Base-by-base conservation (phyloP, 1,284 basidiomycete genomes). In the Cutaneotrichosporon sp. region DNA sequence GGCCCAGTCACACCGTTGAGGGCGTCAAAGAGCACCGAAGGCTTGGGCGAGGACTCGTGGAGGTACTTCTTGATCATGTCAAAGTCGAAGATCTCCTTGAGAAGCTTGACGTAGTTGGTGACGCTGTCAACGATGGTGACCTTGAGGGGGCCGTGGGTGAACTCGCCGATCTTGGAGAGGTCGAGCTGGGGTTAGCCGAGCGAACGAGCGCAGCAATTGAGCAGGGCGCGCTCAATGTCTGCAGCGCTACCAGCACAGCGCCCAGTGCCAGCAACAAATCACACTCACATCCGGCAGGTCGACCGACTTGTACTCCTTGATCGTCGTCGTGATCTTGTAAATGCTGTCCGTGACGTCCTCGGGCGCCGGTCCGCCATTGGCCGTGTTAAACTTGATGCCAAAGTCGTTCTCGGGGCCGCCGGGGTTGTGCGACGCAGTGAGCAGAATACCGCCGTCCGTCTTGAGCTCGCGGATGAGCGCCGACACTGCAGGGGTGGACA, bases 381-480 rank as follows among this genome's bases (percentile, higher is more conserved):
- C 89, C 64, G 94, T 89, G 83, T 99, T 99, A 85, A 97, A 98
- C 83, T 99, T 99, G 87, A 99, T 97, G 66, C 96, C 96, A 80
- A 99, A 99, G 82, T 99, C 96, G 74, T 91, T 91, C 74, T 98
- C 87, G 32, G 97, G 96, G 52, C 96, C 96, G 68, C 96, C 96
- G 11, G 96, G 95, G 82, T 99, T 99, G 86, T 99, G 96, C 69
- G 89, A 91, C 31, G 96, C 96, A n/a, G 96, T 99, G 70, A 99
- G 86, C 56, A 99, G 86, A 81, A 99, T 99, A 71, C 96, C 96
- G 59, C 97, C 96, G 73, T 93, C 89, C 1, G 95, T 94, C 82
- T 97, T 95, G 85, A 92, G 91, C 74, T 91, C 90, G 69, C 96
- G 87, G 81, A 99, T 99, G 72, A 97, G 83, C 80, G 97, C 94